Evolutionary conservation across 495 filamentous ascomycete species (phyloP).

Genomic region (Xylaria acuta): DNA sequence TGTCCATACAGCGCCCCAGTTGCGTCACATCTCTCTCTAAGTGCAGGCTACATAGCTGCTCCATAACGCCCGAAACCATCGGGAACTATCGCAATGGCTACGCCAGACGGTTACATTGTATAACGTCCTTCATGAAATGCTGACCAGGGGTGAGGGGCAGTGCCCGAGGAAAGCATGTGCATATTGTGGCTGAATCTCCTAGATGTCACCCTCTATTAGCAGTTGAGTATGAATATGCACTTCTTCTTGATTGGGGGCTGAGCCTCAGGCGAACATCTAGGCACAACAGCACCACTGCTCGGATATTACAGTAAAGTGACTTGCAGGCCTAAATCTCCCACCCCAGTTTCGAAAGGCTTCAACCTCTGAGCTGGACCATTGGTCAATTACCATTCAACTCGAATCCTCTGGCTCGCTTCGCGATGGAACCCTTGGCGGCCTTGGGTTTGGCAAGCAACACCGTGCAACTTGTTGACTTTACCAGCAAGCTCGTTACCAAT

Average conservation of each 20-base stretch:
- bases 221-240: not conserved
- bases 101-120: not conserved
- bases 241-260: not conserved
- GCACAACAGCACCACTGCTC: not conserved
- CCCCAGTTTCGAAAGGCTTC: not conserved
- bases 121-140: too few species aligned
- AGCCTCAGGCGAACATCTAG: not conserved
- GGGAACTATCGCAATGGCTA: not conserved
- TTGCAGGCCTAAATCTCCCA: not conserved
- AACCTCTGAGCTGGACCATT: too few species aligned
- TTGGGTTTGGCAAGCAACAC: conserved; percentile 1
- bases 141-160: not conserved
- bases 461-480: conserved; percentile 1
- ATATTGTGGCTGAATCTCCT: not conserved
- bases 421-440: not conserved
- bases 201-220: not conserved
- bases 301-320: not conserved
- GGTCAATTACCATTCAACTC: not conserved
- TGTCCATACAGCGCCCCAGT: too few species aligned
- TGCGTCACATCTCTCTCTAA: too few species aligned
- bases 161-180: not conserved
- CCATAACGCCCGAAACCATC: too few species aligned
- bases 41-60: too few species aligned
- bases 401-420: not conserved
- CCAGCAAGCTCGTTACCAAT: not conserved